A percentile compares a stretch with the other conserved stretches of the same genome.
Conservation (phyloP, 495 filamentous ascomycete species). For the Hypoxylon cercidicola region DNA sequence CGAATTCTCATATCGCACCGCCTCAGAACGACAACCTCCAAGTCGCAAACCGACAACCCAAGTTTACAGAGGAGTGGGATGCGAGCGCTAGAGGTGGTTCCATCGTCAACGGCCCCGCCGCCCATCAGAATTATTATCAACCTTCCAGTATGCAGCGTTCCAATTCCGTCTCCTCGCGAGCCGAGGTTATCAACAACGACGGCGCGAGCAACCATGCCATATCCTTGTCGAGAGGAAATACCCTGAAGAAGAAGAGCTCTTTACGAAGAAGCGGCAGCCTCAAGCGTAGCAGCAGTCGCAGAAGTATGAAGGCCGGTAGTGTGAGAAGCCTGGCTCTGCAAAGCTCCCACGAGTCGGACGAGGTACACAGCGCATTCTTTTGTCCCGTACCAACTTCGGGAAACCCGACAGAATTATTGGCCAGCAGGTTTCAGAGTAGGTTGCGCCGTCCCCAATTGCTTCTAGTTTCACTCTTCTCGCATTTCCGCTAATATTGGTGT, state of each 20-base stretch:
- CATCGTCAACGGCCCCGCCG: slow-evolving; percentile 58
- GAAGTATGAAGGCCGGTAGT: slow-evolving; percentile 81
- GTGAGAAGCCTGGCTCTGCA: slow-evolving; percentile 77
- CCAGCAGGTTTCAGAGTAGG: slow-evolving; percentile 89
- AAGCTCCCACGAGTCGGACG: slow-evolving; percentile 69
- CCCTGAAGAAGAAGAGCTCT: slow-evolving; percentile 86
- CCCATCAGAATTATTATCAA: slow-evolving; percentile 30
- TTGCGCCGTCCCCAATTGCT: slow-evolving; percentile 14
- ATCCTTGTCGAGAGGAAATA: slow-evolving; percentile 74
- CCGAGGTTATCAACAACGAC: slow-evolving; percentile 57
- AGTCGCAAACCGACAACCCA: slow-evolving; percentile 38
- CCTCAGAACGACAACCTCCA: slow-evolving; percentile 42
- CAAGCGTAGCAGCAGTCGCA: slow-evolving; percentile 79
- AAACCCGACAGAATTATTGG: slow-evolving; percentile 88
- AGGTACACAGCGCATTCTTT: slow-evolving; percentile 84
- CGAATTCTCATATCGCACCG: slow-evolving; percentile 51
- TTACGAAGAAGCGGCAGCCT: slow-evolving; percentile 77
- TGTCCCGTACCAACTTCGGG: slow-evolving; percentile 88
- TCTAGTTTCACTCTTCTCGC: background rate
- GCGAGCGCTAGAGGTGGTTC: slow-evolving; percentile 72
- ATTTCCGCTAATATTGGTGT: slow-evolving; percentile 8
- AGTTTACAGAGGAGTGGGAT: slow-evolving; percentile 79
- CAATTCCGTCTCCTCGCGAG: slow-evolving; percentile 60
- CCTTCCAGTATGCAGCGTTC: slow-evolving; percentile 58
- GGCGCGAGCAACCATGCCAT: slow-evolving; percentile 45